Evolutionary conservation across 495 filamentous ascomycete species (phyloP), one percentile per base, ranked within the genome.

Genomic region (Hypoxylon fuscum): DNA sequence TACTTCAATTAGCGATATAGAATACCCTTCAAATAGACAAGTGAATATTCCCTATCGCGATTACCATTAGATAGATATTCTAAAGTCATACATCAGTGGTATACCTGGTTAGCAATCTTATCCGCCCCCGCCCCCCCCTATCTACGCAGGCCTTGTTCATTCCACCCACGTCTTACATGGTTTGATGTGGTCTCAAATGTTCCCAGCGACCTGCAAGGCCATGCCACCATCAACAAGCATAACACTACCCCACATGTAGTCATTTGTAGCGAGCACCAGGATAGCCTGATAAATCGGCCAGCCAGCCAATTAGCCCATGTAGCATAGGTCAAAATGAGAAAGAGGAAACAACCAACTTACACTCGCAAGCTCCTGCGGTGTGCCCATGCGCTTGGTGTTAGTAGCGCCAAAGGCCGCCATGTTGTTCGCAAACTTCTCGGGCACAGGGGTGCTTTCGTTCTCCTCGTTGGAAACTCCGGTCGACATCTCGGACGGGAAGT

Each of bases 401-500:
- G 48, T 65, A 0, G 18, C 32, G 1, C 62, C n/a, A n/a, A n/a
- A n/a, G n/a, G n/a, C n/a, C n/a, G n/a, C 66, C 23, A 69, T 49
- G 35, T 23, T 17, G 40, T 53, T 27, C 63, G 69, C 38, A 10
- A 59, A 46, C 6, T 27, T 5, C 31, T 27, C 11, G 29, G 21
- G 8, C 41, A 2, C 12, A 12, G n/a, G n/a, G n/a, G n/a, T 29
- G 46, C 63, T 92, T 66, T 91, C 79, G 45, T 76, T 75, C 9
- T 82, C 74, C 22, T 82, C 82, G 52, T 77, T 81, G 0, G 69
- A 71, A 41, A 72, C 72, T 5, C 76, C 75, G n/a, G 83, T 77
- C 40, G 87, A 89, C 85, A 89, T 82, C 42, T 83, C 91, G 62
- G 88, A 91, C 11, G 91, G 90, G 68, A 95, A 78, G 27, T 69